Conservation (phyloP, 108 stramenopile genomes). For the Cyclotella cryptica region DNA sequence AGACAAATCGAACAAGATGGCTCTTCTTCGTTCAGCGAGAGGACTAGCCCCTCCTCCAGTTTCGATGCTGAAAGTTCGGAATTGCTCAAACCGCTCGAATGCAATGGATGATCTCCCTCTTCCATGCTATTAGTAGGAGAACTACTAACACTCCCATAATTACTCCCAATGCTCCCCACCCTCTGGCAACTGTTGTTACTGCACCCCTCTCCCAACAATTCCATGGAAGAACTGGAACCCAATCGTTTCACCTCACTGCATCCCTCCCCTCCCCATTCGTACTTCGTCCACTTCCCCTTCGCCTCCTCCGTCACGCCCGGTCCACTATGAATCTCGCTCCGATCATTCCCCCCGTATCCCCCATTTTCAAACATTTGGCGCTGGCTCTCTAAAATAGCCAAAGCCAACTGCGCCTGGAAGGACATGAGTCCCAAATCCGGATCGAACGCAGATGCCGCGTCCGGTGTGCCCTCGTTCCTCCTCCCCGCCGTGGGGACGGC, state of each 20-base stretch:
- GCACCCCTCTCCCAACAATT: neutral
- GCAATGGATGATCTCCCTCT: neutral
- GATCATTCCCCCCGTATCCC: conserved; percentile 78
- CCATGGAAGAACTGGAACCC: conserved; percentile 1
- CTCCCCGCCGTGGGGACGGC: neutral
- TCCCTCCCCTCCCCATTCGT: conserved; percentile 60
- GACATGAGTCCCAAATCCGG: conserved; percentile 71
- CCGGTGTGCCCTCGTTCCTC: conserved; percentile 8
- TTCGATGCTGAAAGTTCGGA: conserved; percentile 28
- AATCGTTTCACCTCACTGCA: conserved; percentile 1
- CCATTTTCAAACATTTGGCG: conserved; percentile 87
- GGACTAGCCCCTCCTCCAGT: conserved; percentile 33
- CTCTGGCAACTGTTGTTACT: neutral
- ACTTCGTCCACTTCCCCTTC: conserved; percentile 71
- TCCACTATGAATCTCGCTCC: conserved; percentile 33
- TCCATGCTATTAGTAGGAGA: neutral
- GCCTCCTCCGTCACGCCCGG: conserved; percentile 80
- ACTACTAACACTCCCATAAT: conserved; percentile 45
- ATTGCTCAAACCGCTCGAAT: neutral
- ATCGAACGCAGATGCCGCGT: conserved; percentile 53
- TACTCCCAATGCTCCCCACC: conserved; percentile 15
- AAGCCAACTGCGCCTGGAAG: conserved; percentile 92
- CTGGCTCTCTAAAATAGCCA: conserved; percentile 89
- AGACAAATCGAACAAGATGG: conserved; percentile 89
- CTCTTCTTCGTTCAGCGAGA: conserved; percentile 37